A percentile compares a stretch with the other conserved stretches of the same genome.
These are phyloP conservation scores for Lentinula raphanica DNA, from an alignment of 768 basidiomycete genomes.

Conservation along the genomic window DNA sequence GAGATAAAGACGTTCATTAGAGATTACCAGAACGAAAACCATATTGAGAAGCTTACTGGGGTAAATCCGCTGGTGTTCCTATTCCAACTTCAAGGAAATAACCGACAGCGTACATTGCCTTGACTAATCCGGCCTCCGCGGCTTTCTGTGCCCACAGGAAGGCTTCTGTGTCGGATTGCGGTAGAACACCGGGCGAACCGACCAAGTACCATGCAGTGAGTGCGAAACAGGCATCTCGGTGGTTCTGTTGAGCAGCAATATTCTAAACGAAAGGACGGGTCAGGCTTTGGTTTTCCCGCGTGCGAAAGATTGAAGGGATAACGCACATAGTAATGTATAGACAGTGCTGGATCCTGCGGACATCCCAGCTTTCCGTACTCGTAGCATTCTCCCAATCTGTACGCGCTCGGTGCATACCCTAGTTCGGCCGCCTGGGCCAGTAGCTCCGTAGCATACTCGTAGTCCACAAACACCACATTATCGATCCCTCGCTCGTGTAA, in stretches of 20 bases:
- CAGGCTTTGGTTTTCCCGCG: no score
- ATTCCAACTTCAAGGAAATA: conserved; percentile 98
- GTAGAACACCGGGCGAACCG: conserved; percentile 93
- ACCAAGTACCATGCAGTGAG: conserved; percentile 99
- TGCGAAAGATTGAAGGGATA: no score
- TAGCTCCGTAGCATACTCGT: conserved; percentile 91
- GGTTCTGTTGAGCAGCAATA: conserved; percentile 95
- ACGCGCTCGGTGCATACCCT: conserved; percentile 94
- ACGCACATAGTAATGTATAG: conserved; percentile 97
- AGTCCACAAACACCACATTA: conserved; percentile 95
- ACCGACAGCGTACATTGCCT: conserved; percentile 97
- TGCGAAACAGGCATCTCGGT: conserved; percentile 96
- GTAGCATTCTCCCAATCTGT: conserved; percentile 95
- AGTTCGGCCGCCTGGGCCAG: conserved; percentile 94
- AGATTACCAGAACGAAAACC: conserved; percentile 5
- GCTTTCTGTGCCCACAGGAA: conserved; percentile 97
- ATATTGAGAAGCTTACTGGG: conserved; percentile 54
- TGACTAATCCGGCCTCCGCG: conserved; percentile 84
- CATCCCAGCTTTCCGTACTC: conserved; percentile 99
- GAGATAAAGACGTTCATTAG: conserved; percentile 3
- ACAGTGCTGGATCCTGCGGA: conserved; percentile 93
- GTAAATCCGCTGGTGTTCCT: conserved; percentile 61
- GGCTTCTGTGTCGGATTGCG: conserved; percentile 97
- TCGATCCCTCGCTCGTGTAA: conserved; percentile 97
- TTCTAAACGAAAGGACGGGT: conserved; percentile 51